phyloP scores from a whole-genome alignment of 306 rosid species.

The Canavalia ensiformis region DNA sequence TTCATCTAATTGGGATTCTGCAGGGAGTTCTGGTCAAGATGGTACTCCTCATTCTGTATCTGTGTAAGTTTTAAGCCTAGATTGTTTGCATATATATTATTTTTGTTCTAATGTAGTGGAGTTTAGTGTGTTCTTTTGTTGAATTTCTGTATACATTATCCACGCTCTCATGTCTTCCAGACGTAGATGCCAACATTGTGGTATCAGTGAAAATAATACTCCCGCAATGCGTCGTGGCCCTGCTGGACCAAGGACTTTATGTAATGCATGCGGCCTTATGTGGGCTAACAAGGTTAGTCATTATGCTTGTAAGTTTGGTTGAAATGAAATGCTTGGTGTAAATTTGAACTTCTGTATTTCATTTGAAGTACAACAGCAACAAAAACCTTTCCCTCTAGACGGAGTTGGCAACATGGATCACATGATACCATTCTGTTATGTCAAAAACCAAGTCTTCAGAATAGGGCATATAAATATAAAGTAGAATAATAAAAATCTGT shows the following conservation, averaged over 20 bases:
- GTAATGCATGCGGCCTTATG: slow-evolving; percentile 99
- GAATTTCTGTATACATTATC: slow-evolving; percentile 13
- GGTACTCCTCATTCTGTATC: slow-evolving; percentile 73
- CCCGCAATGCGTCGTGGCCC: slow-evolving; percentile 99
- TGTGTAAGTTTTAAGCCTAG: slow-evolving; percentile 70
- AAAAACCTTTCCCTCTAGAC: neutral
- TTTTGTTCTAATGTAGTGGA: neutral
- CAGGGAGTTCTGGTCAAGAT: slow-evolving; percentile 65
- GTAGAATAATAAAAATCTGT: no score
- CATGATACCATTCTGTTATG: neutral
- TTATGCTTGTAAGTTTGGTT: slow-evolving; percentile 36
- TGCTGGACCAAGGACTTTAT: slow-evolving; percentile 94
- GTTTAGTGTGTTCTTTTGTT: slow-evolving; percentile 12
- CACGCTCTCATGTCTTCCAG: slow-evolving; percentile 53
- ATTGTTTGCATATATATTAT: neutral
- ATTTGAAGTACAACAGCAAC: slow-evolving; percentile 7
- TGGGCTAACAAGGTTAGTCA: slow-evolving; percentile 96
- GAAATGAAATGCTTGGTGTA: slow-evolving; percentile 30
- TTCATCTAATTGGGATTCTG: slow-evolving; percentile 71
- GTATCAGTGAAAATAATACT: slow-evolving; percentile 85
- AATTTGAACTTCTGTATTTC: neutral
- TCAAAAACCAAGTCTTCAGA: slow-evolving; percentile 13
- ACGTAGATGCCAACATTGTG: slow-evolving; percentile 93
- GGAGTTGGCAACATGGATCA: slow-evolving; percentile 15
- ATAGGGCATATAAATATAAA: neutral